Base-by-base conservation (phyloP, 23 red algal genomes). In the Gracilaria vermiculophylla region DNA sequence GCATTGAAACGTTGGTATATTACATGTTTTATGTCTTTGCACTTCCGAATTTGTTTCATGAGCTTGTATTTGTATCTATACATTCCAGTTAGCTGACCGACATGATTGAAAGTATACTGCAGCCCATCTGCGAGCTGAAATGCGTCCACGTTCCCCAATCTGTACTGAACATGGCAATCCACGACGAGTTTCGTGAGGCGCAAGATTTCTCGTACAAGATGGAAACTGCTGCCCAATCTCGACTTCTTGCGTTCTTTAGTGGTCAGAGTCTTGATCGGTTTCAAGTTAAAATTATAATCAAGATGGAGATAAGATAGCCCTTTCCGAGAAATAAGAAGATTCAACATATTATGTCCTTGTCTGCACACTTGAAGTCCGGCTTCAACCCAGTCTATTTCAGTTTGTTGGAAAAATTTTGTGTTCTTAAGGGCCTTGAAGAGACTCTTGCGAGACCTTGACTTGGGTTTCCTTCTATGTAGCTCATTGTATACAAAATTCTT, bases 61-160 rank as follows among this genome's bases (percentile, higher is more conserved):
- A 99, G 70, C 77, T 91, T 85, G 86, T 99, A 99, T 61, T 99
- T 99, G 90, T 99, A 99, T 41, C 97, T 76, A 75, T 99, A 99
- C 80, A 99, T 92, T 15, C 97, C 97, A 5, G 97, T 99, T 35
- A 99, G 89, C 77, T 99, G 92, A 9, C 97, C 97, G 16, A 99
- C 90, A 69, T 99, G 97, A 48, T 94, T 86, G 34, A 94, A 82
- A 41, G 92, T 91, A 60, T 95, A 99, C 67, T 93, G 92, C 41
- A 99, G 42, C 5, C 97, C 93, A 91, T 99, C 97, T 7, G 97
- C 97, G 12, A 99, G 92, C 56, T 99, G 97, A 77, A 82, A 94
- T 5, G 97, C 89, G 51, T 99, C 97, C 19, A 94, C 89, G 69
- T 95, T 93, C 37, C 97, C 97, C 11, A 95, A 66, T 32, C 97